phyloP scores from a whole-genome alignment of 2,329 filamentous ascomycete genomes.

The Trematosphaeria pertusa region DNA sequence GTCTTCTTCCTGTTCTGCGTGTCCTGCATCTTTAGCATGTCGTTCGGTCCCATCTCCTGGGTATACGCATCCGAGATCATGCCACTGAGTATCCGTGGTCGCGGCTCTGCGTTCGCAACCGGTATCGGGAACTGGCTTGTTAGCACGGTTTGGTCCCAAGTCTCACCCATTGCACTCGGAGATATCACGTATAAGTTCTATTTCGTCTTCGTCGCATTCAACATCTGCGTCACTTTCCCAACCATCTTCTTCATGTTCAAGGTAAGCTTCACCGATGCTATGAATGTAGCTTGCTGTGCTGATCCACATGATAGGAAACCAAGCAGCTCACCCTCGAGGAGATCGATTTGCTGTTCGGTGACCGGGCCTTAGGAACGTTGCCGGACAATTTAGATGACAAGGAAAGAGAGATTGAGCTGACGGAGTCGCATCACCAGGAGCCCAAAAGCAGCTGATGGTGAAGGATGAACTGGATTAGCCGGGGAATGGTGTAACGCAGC shows the following conservation, averaged over 20 bases:
- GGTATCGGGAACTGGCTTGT: slow-evolving; percentile 67
- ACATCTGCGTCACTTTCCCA: slow-evolving; percentile 52
- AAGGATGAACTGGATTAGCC: no score
- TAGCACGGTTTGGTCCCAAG: slow-evolving; percentile 65
- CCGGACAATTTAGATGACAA: slow-evolving; percentile 52
- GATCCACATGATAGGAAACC: slow-evolving; percentile 34
- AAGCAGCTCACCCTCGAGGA: slow-evolving; percentile 61
- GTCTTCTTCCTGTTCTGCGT: slow-evolving; percentile 58
- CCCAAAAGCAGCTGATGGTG: no score
- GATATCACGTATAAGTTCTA: slow-evolving; percentile 63
- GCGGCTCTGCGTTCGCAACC: slow-evolving; percentile 65
- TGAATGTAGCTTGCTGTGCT: background rate
- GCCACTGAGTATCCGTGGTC: slow-evolving; percentile 69
- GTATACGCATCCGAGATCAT: slow-evolving; percentile 70
- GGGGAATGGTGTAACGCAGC: no score
- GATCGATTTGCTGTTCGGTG: slow-evolving; percentile 65
- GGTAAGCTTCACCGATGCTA: slow-evolving; percentile 20
- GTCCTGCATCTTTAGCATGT: slow-evolving; percentile 44
- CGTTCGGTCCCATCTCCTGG: slow-evolving; percentile 57
- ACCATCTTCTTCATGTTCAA: slow-evolving; percentile 61
- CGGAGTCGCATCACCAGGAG: background rate
- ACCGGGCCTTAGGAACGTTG: slow-evolving; percentile 56
- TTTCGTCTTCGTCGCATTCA: slow-evolving; percentile 64
- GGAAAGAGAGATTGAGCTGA: slow-evolving; percentile 8
- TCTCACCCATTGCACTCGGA: slow-evolving; percentile 60